Evolutionary conservation across 2,329 filamentous ascomycete genomes (phyloP).

Genomic region (Talaromyces funiculosus): DNA sequence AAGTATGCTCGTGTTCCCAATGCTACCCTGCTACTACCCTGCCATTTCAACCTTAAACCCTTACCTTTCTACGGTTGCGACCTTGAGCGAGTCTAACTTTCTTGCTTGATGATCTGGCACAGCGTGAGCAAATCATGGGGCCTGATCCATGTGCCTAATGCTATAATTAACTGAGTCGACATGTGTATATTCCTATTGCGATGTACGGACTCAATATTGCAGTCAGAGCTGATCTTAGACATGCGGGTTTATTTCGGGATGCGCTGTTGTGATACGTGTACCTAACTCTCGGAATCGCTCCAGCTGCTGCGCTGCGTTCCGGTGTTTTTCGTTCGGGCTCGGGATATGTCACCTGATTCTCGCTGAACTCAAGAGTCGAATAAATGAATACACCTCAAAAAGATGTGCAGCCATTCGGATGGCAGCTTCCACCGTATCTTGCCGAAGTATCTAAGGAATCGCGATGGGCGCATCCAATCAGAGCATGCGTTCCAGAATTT

Average conservation of each 20-base stretch:
- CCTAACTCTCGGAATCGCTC: background rate
- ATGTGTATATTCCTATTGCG: background rate
- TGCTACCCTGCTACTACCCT: conserved; percentile 2
- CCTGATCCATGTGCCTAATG: background rate
- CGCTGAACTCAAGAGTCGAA: background rate
- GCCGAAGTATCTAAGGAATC: background rate
- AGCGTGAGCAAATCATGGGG: conserved; percentile 6
- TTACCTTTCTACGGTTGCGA: background rate
- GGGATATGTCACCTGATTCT: background rate
- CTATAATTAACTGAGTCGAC: background rate
- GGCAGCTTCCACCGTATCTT: background rate
- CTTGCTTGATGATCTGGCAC: background rate
- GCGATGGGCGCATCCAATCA: background rate
- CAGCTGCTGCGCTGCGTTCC: background rate
- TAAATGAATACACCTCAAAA: background rate
- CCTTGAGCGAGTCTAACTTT: background rate
- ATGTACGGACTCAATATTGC: too few species aligned
- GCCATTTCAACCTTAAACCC: background rate
- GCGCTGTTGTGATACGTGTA: background rate
- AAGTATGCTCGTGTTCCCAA: background rate
- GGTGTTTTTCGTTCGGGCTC: background rate
- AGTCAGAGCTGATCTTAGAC: background rate
- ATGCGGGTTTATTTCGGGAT: background rate
- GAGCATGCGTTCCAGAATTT: background rate
- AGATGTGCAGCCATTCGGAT: background rate